Evolutionary conservation across 371 early-diverging fungal genomes (phyloP), one percentile per base, ranked within the genome.

Genomic region (Haplosporangium sp.): DNA sequence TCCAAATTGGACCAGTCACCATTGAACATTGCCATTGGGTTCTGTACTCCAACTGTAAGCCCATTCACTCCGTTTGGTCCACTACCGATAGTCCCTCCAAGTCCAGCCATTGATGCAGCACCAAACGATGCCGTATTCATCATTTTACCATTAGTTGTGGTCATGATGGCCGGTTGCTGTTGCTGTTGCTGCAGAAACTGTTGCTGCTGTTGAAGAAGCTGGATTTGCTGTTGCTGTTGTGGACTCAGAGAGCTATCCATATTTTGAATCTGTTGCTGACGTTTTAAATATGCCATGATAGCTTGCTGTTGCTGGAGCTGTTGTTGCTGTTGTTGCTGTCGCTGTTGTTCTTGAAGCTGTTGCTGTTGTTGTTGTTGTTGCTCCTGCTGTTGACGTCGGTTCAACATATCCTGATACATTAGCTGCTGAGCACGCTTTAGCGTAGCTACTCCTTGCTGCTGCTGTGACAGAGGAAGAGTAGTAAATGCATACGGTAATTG

Each of bases 391-490:
- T 55, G 55, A 38, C 81, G 74, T 44, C 81, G 81, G 55, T 68
- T 79, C 65, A 81, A 27, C 72, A 81, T 81, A 50, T 81, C 81
- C 56, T 81, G 81, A 52, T 74, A 74, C 81, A 81, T 81, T 63
- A 81, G 45, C 56, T 81, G 81, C 66, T 81, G 75, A 0, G 81
- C 81, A 3, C 81, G 74, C 48, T 81, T 75, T 65, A 81, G 53
- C 10, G 81, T 74, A 3, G 81, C 81, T 5, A 81, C 81, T 47
- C 81, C 81, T 60, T 81, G 81, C 40, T 74, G 81, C 61, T 81
- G 81, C 59, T 81, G 81, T 42, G 81, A 66, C 47, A 81, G 34
- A 11, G 81, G 81, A 34, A 81, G 57, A 2, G 81, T 81, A 39
- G 74, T 81, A 38, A 81, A 81, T 8, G 75, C 81, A 55, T 81